Evolutionary conservation across 2,329 filamentous ascomycete species (phyloP), one percentile per base, ranked within the genome.

Genomic region (Monosporascus sp.): DNA sequence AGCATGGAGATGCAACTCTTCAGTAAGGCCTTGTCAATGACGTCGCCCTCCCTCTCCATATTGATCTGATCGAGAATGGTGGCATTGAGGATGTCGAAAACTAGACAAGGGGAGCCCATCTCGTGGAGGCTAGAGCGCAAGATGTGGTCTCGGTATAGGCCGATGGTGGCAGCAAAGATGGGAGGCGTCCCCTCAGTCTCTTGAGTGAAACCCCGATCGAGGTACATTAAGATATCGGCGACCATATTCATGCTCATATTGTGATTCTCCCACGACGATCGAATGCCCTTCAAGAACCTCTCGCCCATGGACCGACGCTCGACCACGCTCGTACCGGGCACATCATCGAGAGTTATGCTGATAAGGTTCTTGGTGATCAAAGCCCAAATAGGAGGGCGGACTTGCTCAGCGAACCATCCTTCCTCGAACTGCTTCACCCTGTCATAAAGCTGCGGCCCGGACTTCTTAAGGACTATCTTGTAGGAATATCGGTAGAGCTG

Each of bases 171-270:
- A 15, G 86, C 82, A 66, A 92, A 97, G 51, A 97, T 94, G 0
- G 88, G 88, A 0, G 90, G 86, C 6, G 83, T 34, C 5, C 31
- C 80, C 54, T 85, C 82, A 6, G 72, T 64, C 57, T 95, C 90
- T 37, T 84, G 77, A 48, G 84, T 87, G 64, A 89, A 91, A 27
- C 92, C 86, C 48, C 91, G 87, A 67, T 99, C 93, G 78, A 99
- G 90, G 66, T 97, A 97, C 91, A 97, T 97, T 49, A 97, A 78
- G 34, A 97, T 90, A 69, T 97, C 94, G 4, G 92, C 91, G 49
- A 90, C 86, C 93, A 97, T 97, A 66, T 90, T 91, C 89, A 96
- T 96, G 45, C 89, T 92, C 52, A 89, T 82, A 66, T 92, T 89
- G 66, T 99, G 92, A 57, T 95, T 88, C 55, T 91, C 84, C 90